A percentile compares a stretch with the other conserved stretches of the same genome.
These are phyloP conservation scores for Botrytis sinoallii DNA, from an alignment of 2,329 filamentous ascomycete species.

Conservation along the genomic window DNA sequence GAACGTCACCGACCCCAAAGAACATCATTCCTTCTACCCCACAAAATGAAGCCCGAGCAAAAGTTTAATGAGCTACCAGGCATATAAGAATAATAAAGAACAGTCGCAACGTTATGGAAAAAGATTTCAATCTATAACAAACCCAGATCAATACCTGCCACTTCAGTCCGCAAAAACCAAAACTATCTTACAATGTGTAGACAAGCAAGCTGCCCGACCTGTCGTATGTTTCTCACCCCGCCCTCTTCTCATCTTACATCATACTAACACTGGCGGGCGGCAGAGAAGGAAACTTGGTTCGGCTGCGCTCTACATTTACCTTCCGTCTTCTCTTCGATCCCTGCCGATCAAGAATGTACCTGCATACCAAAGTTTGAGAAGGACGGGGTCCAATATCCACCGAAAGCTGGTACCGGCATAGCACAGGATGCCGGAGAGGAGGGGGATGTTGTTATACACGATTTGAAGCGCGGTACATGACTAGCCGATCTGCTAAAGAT, in stretches of 20 bases:
- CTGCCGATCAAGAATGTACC: conserved; percentile 50
- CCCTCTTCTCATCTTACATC: conserved; percentile 12
- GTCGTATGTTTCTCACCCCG: conserved; percentile 42
- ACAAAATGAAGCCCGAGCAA: conserved; percentile 2
- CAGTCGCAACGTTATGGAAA: neutral
- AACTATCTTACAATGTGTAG: conserved; percentile 46
- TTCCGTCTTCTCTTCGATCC: conserved; percentile 50
- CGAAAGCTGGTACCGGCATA: conserved; percentile 42
- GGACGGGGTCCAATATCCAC: conserved; percentile 52
- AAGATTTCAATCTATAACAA: neutral
- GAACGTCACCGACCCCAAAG: neutral
- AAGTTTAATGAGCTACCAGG: neutral
- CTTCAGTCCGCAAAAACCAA: neutral
- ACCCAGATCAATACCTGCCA: neutral
- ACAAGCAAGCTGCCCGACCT: conserved; percentile 48
- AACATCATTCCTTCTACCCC: neutral
- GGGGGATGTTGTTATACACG: conserved; percentile 15
- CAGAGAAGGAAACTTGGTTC: conserved; percentile 52
- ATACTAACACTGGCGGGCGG: conserved; percentile 5
- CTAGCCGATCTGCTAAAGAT: conserved; percentile 1
- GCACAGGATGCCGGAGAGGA: conserved; percentile 14
- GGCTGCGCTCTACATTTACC: conserved; percentile 52
- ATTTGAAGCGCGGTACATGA: conserved; percentile 14
- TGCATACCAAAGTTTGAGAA: conserved; percentile 50
- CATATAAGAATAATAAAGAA: neutral